Conservation (phyloP, 768 basidiomycete genomes). For the Dacryopinax spathularia region DNA sequence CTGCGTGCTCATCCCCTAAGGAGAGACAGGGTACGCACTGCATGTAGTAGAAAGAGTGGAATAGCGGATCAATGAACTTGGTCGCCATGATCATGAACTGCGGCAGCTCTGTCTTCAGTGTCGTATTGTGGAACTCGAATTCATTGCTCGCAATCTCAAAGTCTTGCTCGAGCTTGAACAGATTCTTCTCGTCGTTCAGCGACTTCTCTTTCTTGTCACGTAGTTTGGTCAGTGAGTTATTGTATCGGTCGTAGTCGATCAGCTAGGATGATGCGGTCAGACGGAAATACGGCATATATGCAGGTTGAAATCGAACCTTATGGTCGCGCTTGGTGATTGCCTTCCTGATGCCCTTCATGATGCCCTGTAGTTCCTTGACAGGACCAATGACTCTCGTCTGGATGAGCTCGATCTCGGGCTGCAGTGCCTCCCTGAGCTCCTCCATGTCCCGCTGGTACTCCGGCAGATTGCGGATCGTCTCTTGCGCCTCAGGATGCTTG, state of each 20-base stretch:
- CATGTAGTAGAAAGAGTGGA: slow-evolving; percentile 98
- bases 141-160: slow-evolving; percentile 84
- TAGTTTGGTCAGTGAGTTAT: slow-evolving; percentile 87
- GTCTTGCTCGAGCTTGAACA: slow-evolving; percentile 98
- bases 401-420: slow-evolving; percentile 89
- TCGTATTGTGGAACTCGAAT: slow-evolving; percentile 82
- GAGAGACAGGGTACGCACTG: slow-evolving; percentile 46
- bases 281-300: not conserved
- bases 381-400: slow-evolving; percentile 73
- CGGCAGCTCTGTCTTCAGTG: slow-evolving; percentile 82
- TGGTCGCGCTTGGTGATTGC: slow-evolving; percentile 93
- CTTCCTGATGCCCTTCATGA: slow-evolving; percentile 84
- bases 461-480: slow-evolving; percentile 65
- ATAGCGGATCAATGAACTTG: slow-evolving; percentile 90
- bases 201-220: slow-evolving; percentile 98
- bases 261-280: slow-evolving; percentile 33
- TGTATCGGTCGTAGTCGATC: slow-evolving; percentile 88
- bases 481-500: slow-evolving; percentile 62
- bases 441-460: slow-evolving; percentile 61
- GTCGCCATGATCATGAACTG: slow-evolving; percentile 80
- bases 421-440: slow-evolving; percentile 61
- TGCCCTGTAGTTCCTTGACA: slow-evolving; percentile 71
- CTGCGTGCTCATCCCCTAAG: not conserved
- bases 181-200: slow-evolving; percentile 86
- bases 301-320: slow-evolving; percentile 43